A percentile compares a stretch with the other conserved stretches of the same genome.
These are phyloP conservation scores for Fusarium sp. DNA, from an alignment of 2,329 filamentous ascomycete species.

Conservation along the genomic window DNA sequence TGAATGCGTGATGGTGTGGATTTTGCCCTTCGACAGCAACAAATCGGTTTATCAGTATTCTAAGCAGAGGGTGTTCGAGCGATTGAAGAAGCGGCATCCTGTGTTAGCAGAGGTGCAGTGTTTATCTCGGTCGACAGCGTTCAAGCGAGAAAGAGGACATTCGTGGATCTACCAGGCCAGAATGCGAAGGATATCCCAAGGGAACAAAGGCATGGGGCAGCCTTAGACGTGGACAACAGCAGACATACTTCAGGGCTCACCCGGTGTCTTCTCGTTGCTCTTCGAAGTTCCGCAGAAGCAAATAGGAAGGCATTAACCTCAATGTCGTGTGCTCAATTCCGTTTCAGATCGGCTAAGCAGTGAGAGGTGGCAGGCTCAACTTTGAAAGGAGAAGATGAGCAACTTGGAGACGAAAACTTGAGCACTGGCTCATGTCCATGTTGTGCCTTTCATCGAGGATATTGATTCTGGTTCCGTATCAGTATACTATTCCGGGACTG, in stretches of 20 bases:
- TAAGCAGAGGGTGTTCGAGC: background rate
- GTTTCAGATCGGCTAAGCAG: background rate
- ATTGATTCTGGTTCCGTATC: constrained; percentile 10
- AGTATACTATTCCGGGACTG: constrained; percentile 2
- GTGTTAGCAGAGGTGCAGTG: background rate
- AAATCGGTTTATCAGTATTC: background rate
- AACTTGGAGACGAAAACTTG: background rate
- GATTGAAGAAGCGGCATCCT: background rate
- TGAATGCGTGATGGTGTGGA: background rate
- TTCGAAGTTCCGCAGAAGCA: background rate
- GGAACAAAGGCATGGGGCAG: background rate
- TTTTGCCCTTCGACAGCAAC: background rate
- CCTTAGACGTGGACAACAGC: background rate
- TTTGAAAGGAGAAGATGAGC: background rate
- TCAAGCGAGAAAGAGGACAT: background rate
- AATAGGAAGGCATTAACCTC: background rate
- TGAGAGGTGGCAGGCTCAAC: background rate
- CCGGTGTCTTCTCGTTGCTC: background rate
- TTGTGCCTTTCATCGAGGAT: background rate
- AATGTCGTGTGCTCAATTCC: background rate
- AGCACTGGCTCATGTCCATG: background rate
- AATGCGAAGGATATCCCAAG: background rate
- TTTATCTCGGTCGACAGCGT: background rate
- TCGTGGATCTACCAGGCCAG: no score
- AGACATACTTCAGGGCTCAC: background rate